Base-by-base conservation (phyloP, 352 stramenopile species). In the Globisporangium irregulare region DNA sequence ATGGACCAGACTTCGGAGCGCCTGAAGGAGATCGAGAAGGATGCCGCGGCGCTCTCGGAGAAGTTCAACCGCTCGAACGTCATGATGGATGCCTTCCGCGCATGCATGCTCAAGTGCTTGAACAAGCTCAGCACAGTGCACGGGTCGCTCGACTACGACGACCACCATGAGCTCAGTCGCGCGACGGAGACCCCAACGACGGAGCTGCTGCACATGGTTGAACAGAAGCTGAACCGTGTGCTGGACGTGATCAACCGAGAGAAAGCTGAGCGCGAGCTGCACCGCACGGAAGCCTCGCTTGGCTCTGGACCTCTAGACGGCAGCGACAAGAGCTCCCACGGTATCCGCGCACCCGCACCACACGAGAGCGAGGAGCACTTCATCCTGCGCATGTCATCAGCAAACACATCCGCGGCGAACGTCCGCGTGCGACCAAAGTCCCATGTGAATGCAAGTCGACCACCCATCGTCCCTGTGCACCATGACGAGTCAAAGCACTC, bases 21-120 rank as follows among this genome's bases (percentile, higher is more conserved):
- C 0, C 76, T 94, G n/a, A 94, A 94, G 32, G 86, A 94, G 29
- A 92, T 91, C 46, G 86, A 93, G 56, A 94, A 94, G 59, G 86
- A 92, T 54, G 86, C 84, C 12, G 79, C 83, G 25, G 34, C 82
- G 32, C 68, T 94, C 12, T 79, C 84, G 0, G 83, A 92, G 10
- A 85, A 80, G 29, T 92, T 84, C 72, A 94, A 94, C 55, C 79
- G 84, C 4, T 73, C 81, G 24, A 92, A 91, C 59, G 82, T 94
- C 38, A 79, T 89, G 70, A 90, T 91, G 76, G 84, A 94, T 66
- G 83, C 86, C 22, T 94, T 94, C 74, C 86, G 86, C 25, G 81
- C 84, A 22, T 94, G 86, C 56, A 90, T 94, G 82, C 72, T 94
- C 46, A 93, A 94, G 66, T 94, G 86, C 53, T 74, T 92, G 15